phyloP scores from a whole-genome alignment of 345 rosid genomes.

The Ailanthus altissimus region DNA sequence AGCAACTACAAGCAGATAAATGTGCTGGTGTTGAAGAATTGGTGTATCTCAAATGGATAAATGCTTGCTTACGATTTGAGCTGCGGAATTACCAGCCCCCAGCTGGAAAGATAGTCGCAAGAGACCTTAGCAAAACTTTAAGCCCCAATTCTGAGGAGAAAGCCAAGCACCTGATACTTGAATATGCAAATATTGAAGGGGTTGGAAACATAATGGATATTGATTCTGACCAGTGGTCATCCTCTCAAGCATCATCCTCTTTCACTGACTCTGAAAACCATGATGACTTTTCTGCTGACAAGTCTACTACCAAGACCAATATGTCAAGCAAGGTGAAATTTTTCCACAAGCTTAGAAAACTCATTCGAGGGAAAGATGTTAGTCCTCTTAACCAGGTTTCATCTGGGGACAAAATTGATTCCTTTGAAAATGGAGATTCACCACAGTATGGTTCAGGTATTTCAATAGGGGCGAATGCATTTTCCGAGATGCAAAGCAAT shows the following conservation, averaged over 20 bases:
- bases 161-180: conserved; percentile 79
- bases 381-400: conserved; percentile 35
- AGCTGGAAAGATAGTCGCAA: conserved; percentile 68
- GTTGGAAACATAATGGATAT: conserved; percentile 33
- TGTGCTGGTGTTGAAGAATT: conserved; percentile 70
- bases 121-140: conserved; percentile 77
- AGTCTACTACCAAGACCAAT: conserved; percentile 33
- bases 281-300: conserved; percentile 56
- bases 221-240: conserved; percentile 67
- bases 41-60: conserved; percentile 89
- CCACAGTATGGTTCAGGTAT: conserved; percentile 32
- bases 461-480: conserved; percentile 27
- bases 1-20: conserved; percentile 67
- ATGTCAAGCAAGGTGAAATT: conserved; percentile 51
- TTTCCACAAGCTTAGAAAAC: conserved; percentile 59
- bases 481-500: conserved; percentile 23
- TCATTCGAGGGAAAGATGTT: conserved; percentile 62
- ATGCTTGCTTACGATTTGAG: conserved; percentile 88
- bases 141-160: conserved; percentile 78
- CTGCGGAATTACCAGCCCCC: conserved; percentile 68
- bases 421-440: conserved; percentile 39
- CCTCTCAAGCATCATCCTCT: conserved; percentile 53
- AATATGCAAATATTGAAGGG: conserved; percentile 66
- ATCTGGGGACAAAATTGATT: conserved; percentile 31
- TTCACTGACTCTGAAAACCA: conserved; percentile 50